A percentile compares a stretch with the other conserved stretches of the same genome.
phyloP scores from a whole-genome alignment of 257 asterid genomes.

The Ilex aquifolium region DNA sequence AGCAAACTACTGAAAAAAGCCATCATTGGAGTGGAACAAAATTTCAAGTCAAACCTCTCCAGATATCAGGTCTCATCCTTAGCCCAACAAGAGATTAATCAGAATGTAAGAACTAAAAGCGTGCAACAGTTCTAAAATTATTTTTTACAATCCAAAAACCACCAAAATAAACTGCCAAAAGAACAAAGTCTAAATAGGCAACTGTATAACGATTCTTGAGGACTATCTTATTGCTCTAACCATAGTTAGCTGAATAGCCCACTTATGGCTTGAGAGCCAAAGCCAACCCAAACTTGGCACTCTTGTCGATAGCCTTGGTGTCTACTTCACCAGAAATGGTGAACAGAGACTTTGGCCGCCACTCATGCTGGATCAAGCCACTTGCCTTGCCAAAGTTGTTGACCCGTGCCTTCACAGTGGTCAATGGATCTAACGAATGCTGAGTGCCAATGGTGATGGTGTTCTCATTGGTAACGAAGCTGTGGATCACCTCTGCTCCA shows the following conservation, averaged over 20 bases:
- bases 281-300: constrained; percentile 54
- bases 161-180: not conserved
- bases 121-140: too few relatives aligned
- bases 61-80: not conserved
- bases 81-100: not conserved
- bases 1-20: not conserved
- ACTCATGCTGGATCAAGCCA: constrained; percentile 53
- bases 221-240: not conserved
- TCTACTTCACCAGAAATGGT: constrained; percentile 48
- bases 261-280: constrained; percentile 52
- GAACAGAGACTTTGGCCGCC: constrained; percentile 56
- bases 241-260: not conserved
- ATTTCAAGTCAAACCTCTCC: not conserved
- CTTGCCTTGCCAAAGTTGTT: constrained; percentile 51
- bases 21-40: not conserved
- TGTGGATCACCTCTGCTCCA: constrained; percentile 52
- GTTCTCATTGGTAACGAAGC: constrained; percentile 43
- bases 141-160: not conserved
- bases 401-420: constrained; percentile 43
- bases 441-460: constrained; percentile 47
- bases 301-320: constrained; percentile 48
- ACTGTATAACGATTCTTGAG: not conserved
- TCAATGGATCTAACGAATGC: constrained; percentile 43
- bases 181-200: not conserved
- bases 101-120: not conserved